Conservation (phyloP, 1,284 basidiomycete genomes). For the Volvariella surrecta region DNA sequence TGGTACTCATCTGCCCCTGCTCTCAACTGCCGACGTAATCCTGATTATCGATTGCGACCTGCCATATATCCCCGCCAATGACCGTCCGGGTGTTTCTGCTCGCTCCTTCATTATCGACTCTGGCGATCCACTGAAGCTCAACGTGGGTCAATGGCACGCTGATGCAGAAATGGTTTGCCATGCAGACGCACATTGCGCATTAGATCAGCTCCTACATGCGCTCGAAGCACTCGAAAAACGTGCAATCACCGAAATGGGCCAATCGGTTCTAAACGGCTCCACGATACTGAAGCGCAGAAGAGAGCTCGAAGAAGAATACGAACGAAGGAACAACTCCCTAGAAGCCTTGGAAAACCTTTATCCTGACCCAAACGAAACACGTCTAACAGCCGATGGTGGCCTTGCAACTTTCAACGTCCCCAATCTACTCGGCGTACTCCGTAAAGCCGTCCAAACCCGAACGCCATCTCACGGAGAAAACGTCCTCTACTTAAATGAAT, state of each 20-base stretch:
- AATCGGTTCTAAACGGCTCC: conserved; percentile 11
- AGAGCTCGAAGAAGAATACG: conserved; percentile 15
- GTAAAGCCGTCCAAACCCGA: conserved; percentile 26
- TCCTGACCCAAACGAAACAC: conserved; percentile 3
- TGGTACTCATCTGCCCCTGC: conserved; percentile 33
- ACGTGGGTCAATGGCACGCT: conserved; percentile 45
- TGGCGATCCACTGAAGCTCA: conserved; percentile 51
- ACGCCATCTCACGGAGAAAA: conserved; percentile 28
- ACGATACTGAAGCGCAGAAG: conserved; percentile 12
- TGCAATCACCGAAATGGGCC: conserved; percentile 5
- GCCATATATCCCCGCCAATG: conserved; percentile 53
- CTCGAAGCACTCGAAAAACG: conserved; percentile 15
- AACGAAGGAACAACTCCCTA: conserved; percentile 17
- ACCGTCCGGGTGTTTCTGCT: conserved; percentile 31
- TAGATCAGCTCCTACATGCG: conserved; percentile 38
- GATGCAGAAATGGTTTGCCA: conserved; percentile 49
- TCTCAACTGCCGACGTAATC: conserved; percentile 51
- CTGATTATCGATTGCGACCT: conserved; percentile 56
- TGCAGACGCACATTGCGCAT: conserved; percentile 44
- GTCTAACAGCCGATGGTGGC: conserved; percentile 7
- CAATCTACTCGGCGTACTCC: conserved; percentile 40
- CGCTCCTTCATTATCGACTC: conserved; percentile 53
- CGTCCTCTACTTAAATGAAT: conserved; percentile 52
- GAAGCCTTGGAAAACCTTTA: conserved; percentile 18
- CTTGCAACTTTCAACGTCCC: conserved; percentile 30